phyloP scores from a whole-genome alignment of 768 basidiomycete species.

The Tricholoma matsutake region DNA sequence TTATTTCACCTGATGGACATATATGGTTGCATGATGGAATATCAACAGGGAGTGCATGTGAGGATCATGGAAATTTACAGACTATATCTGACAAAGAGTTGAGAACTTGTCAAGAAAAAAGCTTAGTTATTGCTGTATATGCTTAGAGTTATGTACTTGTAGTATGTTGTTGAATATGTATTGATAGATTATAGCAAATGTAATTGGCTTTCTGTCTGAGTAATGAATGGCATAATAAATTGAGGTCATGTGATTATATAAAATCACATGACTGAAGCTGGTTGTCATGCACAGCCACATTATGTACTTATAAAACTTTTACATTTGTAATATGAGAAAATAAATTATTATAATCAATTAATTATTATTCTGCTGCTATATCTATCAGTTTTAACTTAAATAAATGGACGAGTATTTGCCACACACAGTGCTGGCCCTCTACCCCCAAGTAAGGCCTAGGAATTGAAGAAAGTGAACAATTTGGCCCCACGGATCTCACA shows the following conservation, averaged over 20 bases:
- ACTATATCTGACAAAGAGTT: no score
- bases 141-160: no score
- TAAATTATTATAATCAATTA: neutral
- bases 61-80: no score
- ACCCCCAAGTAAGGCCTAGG: neutral
- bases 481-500: no score
- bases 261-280: neutral
- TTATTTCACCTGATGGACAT: neutral
- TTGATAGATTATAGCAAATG: no score
- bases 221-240: neutral
- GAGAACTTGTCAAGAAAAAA: no score
- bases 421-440: constrained; percentile 1
- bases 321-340: neutral
- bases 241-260: neutral
- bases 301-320: neutral
- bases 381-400: neutral
- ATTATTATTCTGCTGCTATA: no score
- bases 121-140: no score
- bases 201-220: neutral
- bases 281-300: neutral
- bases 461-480: no score
- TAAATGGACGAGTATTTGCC: constrained; percentile 3
- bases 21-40: neutral
- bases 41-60: no score
- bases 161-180: no score